Percentiles rank a stretch among this genome's conserved stretches.
These are phyloP conservation scores for Alternaria gansuensis DNA, from an alignment of 2,329 filamentous ascomycete species.

Conservation along the genomic window DNA sequence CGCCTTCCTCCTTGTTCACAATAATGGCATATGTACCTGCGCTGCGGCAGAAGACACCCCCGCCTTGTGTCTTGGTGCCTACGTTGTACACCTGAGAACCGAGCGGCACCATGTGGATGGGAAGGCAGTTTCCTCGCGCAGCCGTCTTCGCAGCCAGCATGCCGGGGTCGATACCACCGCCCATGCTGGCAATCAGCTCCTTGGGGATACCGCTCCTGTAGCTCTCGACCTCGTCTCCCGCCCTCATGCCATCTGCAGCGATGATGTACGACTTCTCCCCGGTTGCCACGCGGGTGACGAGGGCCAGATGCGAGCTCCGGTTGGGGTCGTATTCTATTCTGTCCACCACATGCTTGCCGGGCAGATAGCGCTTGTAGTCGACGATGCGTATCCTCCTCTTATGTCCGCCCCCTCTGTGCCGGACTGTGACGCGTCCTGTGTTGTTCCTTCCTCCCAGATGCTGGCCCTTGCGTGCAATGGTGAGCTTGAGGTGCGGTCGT, in stretches of 20 bases:
- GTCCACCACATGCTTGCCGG: constrained; percentile 87
- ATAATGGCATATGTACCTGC: constrained; percentile 92
- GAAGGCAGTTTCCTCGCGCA: constrained; percentile 92
- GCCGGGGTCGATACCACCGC: constrained; percentile 90
- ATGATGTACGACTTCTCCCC: constrained; percentile 87
- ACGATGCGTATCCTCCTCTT: constrained; percentile 92
- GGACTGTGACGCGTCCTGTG: constrained; percentile 82
- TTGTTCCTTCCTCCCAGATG: constrained; percentile 92
- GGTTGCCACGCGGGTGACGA: constrained; percentile 78
- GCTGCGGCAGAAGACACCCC: constrained; percentile 91
- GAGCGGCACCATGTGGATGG: constrained; percentile 92
- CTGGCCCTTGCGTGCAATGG: constrained; percentile 91
- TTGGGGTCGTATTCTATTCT: constrained; percentile 96
- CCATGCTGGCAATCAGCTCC: constrained; percentile 89
- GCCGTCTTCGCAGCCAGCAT: constrained; percentile 94
- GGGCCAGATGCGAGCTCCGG: constrained; percentile 89
- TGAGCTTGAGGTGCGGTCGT: constrained; percentile 80
- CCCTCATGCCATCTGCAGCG: constrained; percentile 91
- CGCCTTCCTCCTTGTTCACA: constrained; percentile 82
- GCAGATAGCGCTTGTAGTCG: constrained; percentile 81
- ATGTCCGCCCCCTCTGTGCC: constrained; percentile 90
- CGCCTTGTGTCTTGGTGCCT: constrained; percentile 74
- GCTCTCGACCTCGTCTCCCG: constrained; percentile 90
- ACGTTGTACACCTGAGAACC: constrained; percentile 94
- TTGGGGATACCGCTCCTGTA: constrained; percentile 89